Base-by-base conservation (phyloP, 163 green algal species). In the Chlamydomonas reinhardtii region DNA sequence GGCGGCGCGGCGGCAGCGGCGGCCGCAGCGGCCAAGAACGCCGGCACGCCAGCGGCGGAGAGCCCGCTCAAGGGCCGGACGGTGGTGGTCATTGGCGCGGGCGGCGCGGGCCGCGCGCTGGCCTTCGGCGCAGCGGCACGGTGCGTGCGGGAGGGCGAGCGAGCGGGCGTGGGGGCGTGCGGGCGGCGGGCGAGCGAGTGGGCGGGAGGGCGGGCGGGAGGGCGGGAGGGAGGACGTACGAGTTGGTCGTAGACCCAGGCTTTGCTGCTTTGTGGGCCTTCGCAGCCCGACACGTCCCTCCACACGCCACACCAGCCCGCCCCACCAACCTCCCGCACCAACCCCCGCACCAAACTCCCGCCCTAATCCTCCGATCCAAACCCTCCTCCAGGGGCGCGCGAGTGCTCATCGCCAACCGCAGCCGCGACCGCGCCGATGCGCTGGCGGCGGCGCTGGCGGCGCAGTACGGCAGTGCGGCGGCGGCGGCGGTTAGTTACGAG, bases 51-150 rank as follows among this genome's bases (percentile, higher is more conserved):
- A 6, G 70, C 35, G 25, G 69, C 43, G 0, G 39, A 31, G 54
- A 92, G 84, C 12, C 92, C 90, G 17, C 90, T 99, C 39, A 61
- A 87, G 25, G 95, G 93, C 43, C 95, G 94, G 76, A 94, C 83
- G 1, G 94, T 99, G 61, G 92, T 99, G 37, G 96, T 99, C 25
- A 74, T 99, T 43, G 98, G 98, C 14, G 97, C 97, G 9, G 98
- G 98, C 31, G 98, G 98, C 25, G 97, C 98, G 6, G 98, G 94
- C 0, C 85, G 94, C 4, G 98, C 96, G 8, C 82, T 99, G 24
- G 98, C 95, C 2, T 99, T 99, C 91, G 98, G 97, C 8, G 97
- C 97, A 0, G 92, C 92, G 0, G 85, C 69, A 54, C 94, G 72
- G 89, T 91, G 82, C 6, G 87, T 78, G 48, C 48, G 39, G 5